Evolutionary conservation across 2,329 filamentous ascomycete species (phyloP).

Genomic region (Colletotrichum melonis): DNA sequence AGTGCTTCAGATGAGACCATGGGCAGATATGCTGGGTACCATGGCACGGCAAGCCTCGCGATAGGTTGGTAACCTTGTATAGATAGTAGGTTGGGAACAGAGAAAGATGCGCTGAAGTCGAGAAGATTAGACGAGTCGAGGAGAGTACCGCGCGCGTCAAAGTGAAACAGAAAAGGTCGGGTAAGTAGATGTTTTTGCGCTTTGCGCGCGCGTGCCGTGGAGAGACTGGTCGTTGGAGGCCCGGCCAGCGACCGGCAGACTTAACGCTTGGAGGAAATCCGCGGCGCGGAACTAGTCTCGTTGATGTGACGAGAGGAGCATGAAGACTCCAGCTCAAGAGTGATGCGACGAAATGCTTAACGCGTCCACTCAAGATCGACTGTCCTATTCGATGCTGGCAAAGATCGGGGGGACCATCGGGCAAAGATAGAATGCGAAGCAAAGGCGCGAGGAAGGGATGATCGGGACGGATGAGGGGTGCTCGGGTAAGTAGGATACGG

Average conservation of each 20-base stretch:
- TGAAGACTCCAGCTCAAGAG: no score
- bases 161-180: slow-evolving; percentile 7
- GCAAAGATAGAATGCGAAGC: background rate
- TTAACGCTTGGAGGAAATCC: background rate
- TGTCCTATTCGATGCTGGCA: background rate
- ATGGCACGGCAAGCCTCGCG: background rate
- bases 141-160: slow-evolving; percentile 10
- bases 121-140: background rate
- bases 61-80: background rate
- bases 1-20: background rate
- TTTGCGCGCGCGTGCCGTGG: slow-evolving; percentile 22
- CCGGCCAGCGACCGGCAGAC: slow-evolving; percentile 13
- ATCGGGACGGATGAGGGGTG: background rate
- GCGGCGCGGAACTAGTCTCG: background rate
- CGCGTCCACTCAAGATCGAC: background rate
- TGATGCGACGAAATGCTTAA: background rate
- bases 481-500: background rate
- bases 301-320: background rate
- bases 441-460: background rate
- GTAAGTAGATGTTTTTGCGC: background rate
- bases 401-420: background rate
- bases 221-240: slow-evolving; percentile 4
- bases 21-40: background rate
- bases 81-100: background rate
- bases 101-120: background rate